Conservation (phyloP, 2,329 filamentous ascomycete genomes). For the Aspergillus aculeatus region DNA sequence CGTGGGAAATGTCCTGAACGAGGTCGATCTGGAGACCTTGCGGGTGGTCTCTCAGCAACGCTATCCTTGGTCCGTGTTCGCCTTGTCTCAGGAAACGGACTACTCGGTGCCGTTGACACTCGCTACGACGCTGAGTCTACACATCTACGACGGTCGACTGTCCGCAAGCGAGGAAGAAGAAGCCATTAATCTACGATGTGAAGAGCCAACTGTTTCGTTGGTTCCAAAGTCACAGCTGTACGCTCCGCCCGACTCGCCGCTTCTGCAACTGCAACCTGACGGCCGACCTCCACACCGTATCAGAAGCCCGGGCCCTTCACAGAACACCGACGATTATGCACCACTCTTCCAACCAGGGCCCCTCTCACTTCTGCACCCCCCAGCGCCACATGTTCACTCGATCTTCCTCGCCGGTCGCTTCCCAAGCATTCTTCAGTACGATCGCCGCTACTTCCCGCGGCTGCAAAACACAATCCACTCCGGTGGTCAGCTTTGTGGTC, state of each 20-base stretch:
- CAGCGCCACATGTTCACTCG: conserved; percentile 64
- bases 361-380: conserved; percentile 76
- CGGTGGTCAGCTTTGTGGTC: conserved; percentile 72
- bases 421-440: conserved; percentile 83
- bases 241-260: conserved; percentile 32
- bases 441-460: conserved; percentile 78
- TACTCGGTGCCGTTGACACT: conserved; percentile 73
- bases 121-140: conserved; percentile 76
- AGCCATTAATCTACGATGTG: conserved; percentile 36
- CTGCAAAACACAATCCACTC: conserved; percentile 79
- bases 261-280: conserved; percentile 33
- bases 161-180: conserved; percentile 36
- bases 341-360: conserved; percentile 77
- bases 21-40: conserved; percentile 76
- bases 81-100: conserved; percentile 68
- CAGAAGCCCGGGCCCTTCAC: conserved; percentile 34
- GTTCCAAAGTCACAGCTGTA: conserved; percentile 32
- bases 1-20: conserved; percentile 71
- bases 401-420: conserved; percentile 90
- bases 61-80: conserved; percentile 81
- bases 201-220: conserved; percentile 26
- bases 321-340: conserved; percentile 56
- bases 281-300: conserved; percentile 38
- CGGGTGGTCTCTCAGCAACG: conserved; percentile 65
- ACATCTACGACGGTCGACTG: conserved; percentile 73